Conservation (phyloP, 2,329 filamentous ascomycete genomes). For the Clonostachys sp. region DNA sequence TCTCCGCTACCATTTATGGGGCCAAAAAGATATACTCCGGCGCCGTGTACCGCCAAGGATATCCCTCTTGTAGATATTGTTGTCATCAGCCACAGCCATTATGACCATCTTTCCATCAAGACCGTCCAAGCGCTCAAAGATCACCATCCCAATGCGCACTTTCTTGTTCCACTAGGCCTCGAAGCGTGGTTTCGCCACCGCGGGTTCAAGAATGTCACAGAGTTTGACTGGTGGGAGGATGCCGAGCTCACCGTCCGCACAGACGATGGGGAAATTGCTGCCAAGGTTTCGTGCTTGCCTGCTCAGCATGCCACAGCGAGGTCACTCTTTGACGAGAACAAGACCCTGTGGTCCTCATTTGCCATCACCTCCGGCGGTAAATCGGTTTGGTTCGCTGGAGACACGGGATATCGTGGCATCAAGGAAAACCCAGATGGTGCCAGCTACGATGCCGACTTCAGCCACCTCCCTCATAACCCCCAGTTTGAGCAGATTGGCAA, state of each 20-base stretch:
- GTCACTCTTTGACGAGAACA: constrained; percentile 57
- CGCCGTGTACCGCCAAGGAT: constrained; percentile 68
- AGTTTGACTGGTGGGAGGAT: constrained; percentile 88
- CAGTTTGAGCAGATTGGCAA: constrained; percentile 75
- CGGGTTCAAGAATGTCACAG: constrained; percentile 68
- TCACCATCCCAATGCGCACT: constrained; percentile 68
- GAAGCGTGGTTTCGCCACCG: constrained; percentile 68
- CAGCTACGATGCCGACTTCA: constrained; percentile 53
- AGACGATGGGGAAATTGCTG: constrained; percentile 48
- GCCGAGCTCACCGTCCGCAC: constrained; percentile 55
- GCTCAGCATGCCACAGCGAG: constrained; percentile 73
- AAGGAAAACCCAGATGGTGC: constrained; percentile 40
- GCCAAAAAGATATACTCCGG: constrained; percentile 69
- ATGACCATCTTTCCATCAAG: constrained; percentile 78
- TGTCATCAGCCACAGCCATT: constrained; percentile 79
- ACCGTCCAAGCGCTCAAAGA: constrained; percentile 63
- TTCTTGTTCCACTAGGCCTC: constrained; percentile 75
- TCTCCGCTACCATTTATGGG: constrained; percentile 52
- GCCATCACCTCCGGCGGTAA: constrained; percentile 64
- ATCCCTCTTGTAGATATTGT: constrained; percentile 68
- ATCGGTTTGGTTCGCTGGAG: constrained; percentile 75
- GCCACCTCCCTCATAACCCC: constrained; percentile 64
- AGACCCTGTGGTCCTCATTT: constrained; percentile 83
- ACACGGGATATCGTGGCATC: constrained; percentile 75
- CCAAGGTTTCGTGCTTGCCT: constrained; percentile 68